Base-by-base conservation (phyloP, 2,329 filamentous ascomycete species). In the Beauveria pseudobassiana region DNA sequence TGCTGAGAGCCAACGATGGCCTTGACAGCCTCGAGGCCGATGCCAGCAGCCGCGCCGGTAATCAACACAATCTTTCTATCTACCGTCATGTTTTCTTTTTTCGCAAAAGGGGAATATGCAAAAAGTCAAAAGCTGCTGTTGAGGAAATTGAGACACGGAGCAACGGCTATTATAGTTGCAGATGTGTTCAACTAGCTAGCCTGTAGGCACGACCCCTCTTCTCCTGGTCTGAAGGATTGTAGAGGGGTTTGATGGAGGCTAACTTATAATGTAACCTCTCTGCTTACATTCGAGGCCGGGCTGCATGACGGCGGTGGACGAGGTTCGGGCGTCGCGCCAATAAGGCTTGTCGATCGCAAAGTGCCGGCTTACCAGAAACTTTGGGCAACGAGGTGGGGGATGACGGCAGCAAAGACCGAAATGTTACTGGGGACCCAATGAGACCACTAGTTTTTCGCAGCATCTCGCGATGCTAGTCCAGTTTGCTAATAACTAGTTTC, bases 1-100 rank as follows among this genome's bases (percentile, higher is more conserved):
- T 71, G 72, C 0, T 69, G 34, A 0, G 84, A 83, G 12, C 72
- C 64, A 50, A 77, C 73, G 0, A 88, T 73, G 1, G 82, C 79
- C 64, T 81, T 84, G 55, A 86, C 78, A 8, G 76, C 78, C 65
- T 87, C 80, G 43, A 78, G 80, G 3, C 86, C 86, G 22, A 88
- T 78, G 18, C 85, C 85, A 0, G 80, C 85, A 66, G 86, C 87
- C 63, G 76, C 84, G 42, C 85, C 85, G 2, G 85, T 87, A 64
- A 87, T 49, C 2, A 59, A 70, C n/a, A 86, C 69, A 63, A 83
- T 73, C 48, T 69, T 69, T 65, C 67, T 70, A 54, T 65, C 38
- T 18, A 34, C 38, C n/a, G 48, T n/a, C 48, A 52, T 59, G 22
- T 20, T 20, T 52, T 24, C 18, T 28, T 6, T 43, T 28, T 6